A percentile compares a stretch with the other conserved stretches of the same genome.
Evolutionary conservation across 306 rosid genomes (phyloP).

Genomic region (Medicago arabica): DNA sequence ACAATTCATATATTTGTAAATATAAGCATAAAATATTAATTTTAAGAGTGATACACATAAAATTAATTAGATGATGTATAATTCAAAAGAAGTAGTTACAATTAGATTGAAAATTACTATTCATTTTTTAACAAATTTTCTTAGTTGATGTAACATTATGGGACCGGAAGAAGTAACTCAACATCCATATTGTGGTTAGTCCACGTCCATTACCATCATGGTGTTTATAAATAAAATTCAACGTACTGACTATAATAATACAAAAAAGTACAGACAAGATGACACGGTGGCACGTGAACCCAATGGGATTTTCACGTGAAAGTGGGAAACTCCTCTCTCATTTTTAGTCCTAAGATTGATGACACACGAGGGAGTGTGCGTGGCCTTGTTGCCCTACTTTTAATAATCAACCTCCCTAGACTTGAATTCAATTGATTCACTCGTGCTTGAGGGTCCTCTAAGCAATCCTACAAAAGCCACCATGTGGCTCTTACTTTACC

Average conservation of each 20-base stretch:
- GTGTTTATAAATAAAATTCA: not conserved
- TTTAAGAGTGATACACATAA: too few species aligned
- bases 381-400: constrained; percentile 4
- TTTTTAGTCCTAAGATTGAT: not conserved
- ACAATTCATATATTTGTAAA: too few species aligned
- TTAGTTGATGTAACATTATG: too few species aligned
- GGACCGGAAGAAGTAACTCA: too few species aligned
- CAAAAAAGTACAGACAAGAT: constrained; percentile 49
- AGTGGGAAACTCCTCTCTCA: constrained; percentile 4
- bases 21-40: too few species aligned
- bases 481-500: constrained; percentile 36
- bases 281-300: constrained; percentile 53
- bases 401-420: too few species aligned
- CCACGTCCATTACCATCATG: not conserved
- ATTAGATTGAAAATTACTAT: too few species aligned
- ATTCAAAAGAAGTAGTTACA: too few species aligned
- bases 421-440: too few species aligned
- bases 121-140: too few species aligned
- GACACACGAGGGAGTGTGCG: constrained; percentile 25
- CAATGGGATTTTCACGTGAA: constrained; percentile 54
- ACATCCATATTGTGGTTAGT: too few species aligned
- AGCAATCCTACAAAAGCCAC: not conserved
- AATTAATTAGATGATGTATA: too few species aligned
- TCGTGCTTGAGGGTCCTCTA: not conserved
- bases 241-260: not conserved